Evolutionary conservation across 1,284 basidiomycete species (phyloP), one percentile per base, ranked within the genome.

Genomic region (Ustilago shanxiensis): DNA sequence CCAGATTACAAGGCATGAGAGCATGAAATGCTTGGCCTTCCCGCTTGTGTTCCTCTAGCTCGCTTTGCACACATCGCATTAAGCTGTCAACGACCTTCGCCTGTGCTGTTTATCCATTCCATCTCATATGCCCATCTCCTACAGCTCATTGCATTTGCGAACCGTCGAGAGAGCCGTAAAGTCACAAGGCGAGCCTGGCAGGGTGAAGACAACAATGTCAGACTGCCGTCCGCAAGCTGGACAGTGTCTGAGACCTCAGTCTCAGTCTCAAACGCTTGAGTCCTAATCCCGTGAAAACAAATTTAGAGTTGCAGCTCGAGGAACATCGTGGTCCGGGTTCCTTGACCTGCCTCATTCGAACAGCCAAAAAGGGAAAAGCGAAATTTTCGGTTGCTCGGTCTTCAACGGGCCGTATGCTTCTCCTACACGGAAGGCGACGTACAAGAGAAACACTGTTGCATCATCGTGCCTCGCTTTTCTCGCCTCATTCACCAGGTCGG

Each of bases 291-390:
- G 37, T 41, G 18, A n/a, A n/a, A n/a, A n/a, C n/a, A n/a, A n/a
- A n/a, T n/a, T n/a, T n/a, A n/a, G n/a, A n/a, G n/a, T n/a, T n/a
- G n/a, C n/a, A n/a, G n/a, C n/a, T n/a, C n/a, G n/a, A n/a, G n/a
- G n/a, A n/a, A n/a, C n/a, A n/a, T n/a, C n/a, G 37, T 4, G 7
- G 29, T 10, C n/a, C 24, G 16, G 16, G 57, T 59, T 59, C 47
- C 57, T 59, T 29, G 10, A 49, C 47, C 29, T 59, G 57, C 57
- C 57, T 18, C 37, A 37, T 50, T 59, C 47, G 52, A 35, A 8
- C 24, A 28, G 41, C 24, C 49, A 50, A 50, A 11, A 31, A 33
- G 6, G 29, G n/a, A 54, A 35, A 22, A 11, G 13, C 13, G 14
- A 37, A 37, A 37, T 37, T 11, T 49, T 49, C 41, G n/a, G n/a